Percentiles rank a stretch among this genome's conserved stretches.
Evolutionary conservation across 139 green algal species (phyloP).

Genomic region (Chloropicon primus): DNA sequence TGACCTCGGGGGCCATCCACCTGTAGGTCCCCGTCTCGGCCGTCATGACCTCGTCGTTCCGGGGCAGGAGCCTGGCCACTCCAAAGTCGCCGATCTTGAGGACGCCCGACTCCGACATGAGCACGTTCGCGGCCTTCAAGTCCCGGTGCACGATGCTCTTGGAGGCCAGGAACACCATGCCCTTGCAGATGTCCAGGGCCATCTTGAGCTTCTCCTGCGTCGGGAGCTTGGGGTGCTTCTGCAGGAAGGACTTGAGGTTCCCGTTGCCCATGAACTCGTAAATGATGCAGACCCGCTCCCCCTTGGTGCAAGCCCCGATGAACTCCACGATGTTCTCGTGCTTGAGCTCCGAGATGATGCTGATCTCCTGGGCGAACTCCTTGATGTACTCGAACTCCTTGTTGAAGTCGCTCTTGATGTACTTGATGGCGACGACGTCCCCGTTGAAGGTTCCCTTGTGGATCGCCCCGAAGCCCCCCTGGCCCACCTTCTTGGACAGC

Average conservation of each 20-base stretch:
- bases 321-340: constrained; percentile 99
- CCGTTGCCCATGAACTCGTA: constrained; percentile 26
- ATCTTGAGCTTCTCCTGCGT: constrained; percentile 12
- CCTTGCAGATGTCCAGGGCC: constrained; percentile 43
- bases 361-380: constrained; percentile 78
- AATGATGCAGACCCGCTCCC: constrained; percentile 95
- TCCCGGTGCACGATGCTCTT: constrained; percentile 28
- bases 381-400: constrained; percentile 16
- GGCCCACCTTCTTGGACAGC: not conserved
- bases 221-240: constrained; percentile 10
- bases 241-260: constrained; percentile 15
- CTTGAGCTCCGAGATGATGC: constrained; percentile 63
- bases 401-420: not conserved
- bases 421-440: not conserved
- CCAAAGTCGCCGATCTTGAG: constrained; percentile 96
- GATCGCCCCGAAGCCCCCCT: not conserved
- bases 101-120: constrained; percentile 85
- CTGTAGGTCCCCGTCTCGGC: constrained; percentile 97
- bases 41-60: constrained; percentile 77
- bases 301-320: constrained; percentile 91
- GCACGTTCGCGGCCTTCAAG: constrained; percentile 87
- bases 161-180: constrained; percentile 11
- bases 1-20: constrained; percentile 99
- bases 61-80: constrained; percentile 78
- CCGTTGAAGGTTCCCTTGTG: not conserved